Base-by-base conservation (phyloP, 2,329 filamentous ascomycete species). In the Laburnicola sp. region DNA sequence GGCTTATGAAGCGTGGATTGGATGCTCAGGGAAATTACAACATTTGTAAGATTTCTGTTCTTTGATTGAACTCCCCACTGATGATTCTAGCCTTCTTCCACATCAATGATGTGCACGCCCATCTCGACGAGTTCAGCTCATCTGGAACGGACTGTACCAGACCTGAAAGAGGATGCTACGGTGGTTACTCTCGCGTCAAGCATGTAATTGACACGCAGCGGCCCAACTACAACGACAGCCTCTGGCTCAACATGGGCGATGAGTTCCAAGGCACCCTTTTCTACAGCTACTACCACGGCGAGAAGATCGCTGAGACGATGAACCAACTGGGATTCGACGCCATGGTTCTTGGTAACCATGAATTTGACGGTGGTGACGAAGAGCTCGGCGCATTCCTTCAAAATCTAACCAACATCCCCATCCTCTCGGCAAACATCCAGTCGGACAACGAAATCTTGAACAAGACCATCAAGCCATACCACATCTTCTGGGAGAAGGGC, bases 231-330 rank as follows among this genome's bases (percentile, higher is more conserved):
- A 78, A 81, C n/a, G 81, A 86, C 63, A 83, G 82, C 48, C 74
- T 87, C 11, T 82, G 83, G 73, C 73, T 87, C 39, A 86, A 87
- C 49, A 82, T 81, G 2, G 85, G 85, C n/a, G 85, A 87, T 59
- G 85, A 87, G 65, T 87, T 87, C 65, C 82, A 87, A 60, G 85
- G 85, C 47, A 87, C 85, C 0, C 75, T 87, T 6, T 87, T 86
- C 74, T 87, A 86, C 72, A 80, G 79, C 3, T 86, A 81, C 68
- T 87, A 87, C 62, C 80, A 80, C 11, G 82, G 83, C 23, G 83
- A 86, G 73, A 87, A 87, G 77, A 87, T 87, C 56, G 83, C 84
- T 42, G 80, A 86, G 61, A 84, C 82, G 0, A 71, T 87, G 53
- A 88, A 88, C 56, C 78, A 84, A 64, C 73, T 87, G 43, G 79